These are phyloP conservation scores for Zarea fungicola DNA, from an alignment of 2,329 filamentous ascomycete genomes.

Conservation along the genomic window DNA sequence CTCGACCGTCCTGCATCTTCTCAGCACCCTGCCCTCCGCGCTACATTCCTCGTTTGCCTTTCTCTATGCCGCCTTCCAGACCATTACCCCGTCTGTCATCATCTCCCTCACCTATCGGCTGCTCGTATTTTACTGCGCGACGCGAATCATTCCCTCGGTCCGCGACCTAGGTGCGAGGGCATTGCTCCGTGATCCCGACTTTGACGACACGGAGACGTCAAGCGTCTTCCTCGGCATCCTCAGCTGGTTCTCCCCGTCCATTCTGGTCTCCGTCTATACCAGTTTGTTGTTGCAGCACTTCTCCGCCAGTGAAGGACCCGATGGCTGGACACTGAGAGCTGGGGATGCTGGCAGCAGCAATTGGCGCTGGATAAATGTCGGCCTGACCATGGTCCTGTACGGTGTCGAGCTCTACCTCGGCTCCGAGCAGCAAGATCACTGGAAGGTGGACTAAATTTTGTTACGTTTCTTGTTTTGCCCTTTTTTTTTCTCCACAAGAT, in stretches of 20 bases:
- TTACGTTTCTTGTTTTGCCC: background rate
- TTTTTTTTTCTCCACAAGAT: conserved; percentile 10
- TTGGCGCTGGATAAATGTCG: conserved; percentile 92
- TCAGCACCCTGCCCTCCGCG: conserved; percentile 77
- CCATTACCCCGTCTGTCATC: conserved; percentile 91
- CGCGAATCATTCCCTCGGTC: conserved; percentile 90
- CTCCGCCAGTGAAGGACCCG: conserved; percentile 64
- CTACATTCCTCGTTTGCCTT: conserved; percentile 81
- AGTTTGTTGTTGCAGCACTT: conserved; percentile 95
- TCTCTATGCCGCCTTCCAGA: conserved; percentile 86
- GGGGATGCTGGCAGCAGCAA: conserved; percentile 75
- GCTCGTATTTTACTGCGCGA: conserved; percentile 92
- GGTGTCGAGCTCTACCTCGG: conserved; percentile 85
- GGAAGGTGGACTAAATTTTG: conserved; percentile 73
- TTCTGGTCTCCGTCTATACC: conserved; percentile 93
- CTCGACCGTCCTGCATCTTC: conserved; percentile 78
- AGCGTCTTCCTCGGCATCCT: conserved; percentile 75
- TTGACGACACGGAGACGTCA: conserved; percentile 81
- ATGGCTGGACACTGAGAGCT: conserved; percentile 80
- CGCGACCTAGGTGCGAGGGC: conserved; percentile 79
- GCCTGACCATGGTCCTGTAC: conserved; percentile 83
- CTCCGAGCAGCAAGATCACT: conserved; percentile 81
- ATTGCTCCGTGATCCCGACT: conserved; percentile 74
- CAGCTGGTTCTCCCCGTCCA: conserved; percentile 91
- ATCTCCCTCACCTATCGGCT: conserved; percentile 92